Percentiles rank a stretch among this genome's conserved stretches.
phyloP scores from a whole-genome alignment of 2,329 filamentous ascomycete species.

The Berkeleyomyces rouxiae region DNA sequence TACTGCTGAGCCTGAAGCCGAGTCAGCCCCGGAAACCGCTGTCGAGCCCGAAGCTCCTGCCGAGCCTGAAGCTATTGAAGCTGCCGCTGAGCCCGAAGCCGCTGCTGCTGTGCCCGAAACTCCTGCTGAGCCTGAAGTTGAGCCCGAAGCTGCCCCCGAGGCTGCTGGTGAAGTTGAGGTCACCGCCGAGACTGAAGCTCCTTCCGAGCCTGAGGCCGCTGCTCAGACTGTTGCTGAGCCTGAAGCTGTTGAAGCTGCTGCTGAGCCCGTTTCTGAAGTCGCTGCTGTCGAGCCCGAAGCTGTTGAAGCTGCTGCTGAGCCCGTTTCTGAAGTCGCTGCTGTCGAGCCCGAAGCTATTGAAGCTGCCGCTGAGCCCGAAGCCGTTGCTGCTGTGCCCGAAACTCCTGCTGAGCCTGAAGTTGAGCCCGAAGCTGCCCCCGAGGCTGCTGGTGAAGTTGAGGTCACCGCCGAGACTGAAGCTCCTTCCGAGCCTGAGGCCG shows the following conservation, averaged over 20 bases:
- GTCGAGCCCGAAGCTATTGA: not conserved
- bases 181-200: not conserved
- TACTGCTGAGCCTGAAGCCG: constrained; percentile 14
- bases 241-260: not conserved
- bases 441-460: too few species aligned
- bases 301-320: not conserved
- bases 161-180: not conserved
- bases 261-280: constrained; percentile 6
- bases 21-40: not conserved
- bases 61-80: not conserved
- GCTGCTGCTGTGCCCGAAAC: too few species aligned
- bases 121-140: not conserved
- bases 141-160: not conserved
- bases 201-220: constrained; percentile 2
- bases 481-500: not conserved
- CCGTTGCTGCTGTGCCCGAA: not conserved
- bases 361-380: not conserved
- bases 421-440: not conserved
- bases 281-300: constrained; percentile 3
- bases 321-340: not conserved
- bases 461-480: not conserved
- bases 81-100: not conserved
- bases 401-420: constrained; percentile 1
- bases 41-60: not conserved
- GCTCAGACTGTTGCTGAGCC: constrained; percentile 5